Conservation (phyloP, 768 basidiomycete genomes). For the button mushroom (Agaricus bisporus) region DNA sequence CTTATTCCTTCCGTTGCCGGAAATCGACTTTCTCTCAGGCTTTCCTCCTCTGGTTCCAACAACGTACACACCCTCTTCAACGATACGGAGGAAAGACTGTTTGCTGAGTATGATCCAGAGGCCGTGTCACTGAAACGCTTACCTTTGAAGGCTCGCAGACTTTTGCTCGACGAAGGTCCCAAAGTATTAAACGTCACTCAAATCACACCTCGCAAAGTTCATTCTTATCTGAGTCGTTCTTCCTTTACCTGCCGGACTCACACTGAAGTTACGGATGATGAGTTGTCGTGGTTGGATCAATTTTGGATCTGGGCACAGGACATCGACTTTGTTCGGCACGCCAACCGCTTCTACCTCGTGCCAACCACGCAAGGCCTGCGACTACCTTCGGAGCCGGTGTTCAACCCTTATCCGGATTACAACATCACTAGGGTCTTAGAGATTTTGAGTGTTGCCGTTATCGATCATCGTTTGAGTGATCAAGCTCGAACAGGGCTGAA, state of each 20-base stretch:
- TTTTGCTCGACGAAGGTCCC: conserved; percentile 14
- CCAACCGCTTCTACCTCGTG: conserved; percentile 19
- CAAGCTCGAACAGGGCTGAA: conserved; percentile 11
- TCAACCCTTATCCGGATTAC: conserved; percentile 14
- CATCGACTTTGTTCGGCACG: neutral
- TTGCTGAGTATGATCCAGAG: neutral
- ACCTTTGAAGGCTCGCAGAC: neutral
- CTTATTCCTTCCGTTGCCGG: conserved; percentile 27
- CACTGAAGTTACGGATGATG: conserved; percentile 8
- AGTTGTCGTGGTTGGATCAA: conserved; percentile 26
- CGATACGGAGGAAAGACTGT: neutral
- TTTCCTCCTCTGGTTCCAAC: neutral
- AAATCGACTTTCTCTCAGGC: conserved; percentile 16
- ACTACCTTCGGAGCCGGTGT: conserved; percentile 20
- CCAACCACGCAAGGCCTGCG: conserved; percentile 27
- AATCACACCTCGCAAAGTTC: conserved; percentile 20
- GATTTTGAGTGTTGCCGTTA: conserved; percentile 26
- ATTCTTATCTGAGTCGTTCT: conserved; percentile 21
- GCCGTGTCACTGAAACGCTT: conserved; percentile 1
- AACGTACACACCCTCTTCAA: conserved; percentile 23
- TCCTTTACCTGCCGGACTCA: neutral
- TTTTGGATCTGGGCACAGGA: conserved; percentile 38
- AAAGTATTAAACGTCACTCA: conserved; percentile 24
- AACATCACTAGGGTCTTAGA: conserved; percentile 16
- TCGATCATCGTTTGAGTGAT: conserved; percentile 21